Percentiles rank a stretch among this genome's conserved stretches.
These are phyloP conservation scores for Fraxinus floribunda DNA, from an alignment of 305 asterid species.

Conservation along the genomic window DNA sequence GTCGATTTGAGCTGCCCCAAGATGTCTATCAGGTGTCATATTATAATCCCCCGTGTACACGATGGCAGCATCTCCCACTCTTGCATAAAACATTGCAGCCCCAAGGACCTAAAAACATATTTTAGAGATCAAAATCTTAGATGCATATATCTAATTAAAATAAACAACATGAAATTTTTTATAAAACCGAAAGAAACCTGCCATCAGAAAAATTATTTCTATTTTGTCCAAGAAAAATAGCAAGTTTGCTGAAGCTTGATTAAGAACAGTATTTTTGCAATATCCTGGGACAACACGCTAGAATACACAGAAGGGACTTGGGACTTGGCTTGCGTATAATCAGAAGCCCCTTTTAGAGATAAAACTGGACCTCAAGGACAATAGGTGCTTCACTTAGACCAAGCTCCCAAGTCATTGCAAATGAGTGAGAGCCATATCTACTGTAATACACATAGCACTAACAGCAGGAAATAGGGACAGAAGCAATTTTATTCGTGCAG, in stretches of 20 bases:
- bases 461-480: not conserved
- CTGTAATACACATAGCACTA: not conserved
- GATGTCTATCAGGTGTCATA: slow-evolving; percentile 93
- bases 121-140: slow-evolving; percentile 10
- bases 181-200: slow-evolving; percentile 1
- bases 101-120: slow-evolving; percentile 69
- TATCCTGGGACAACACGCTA: not conserved
- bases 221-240: not conserved
- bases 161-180: not conserved
- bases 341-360: not conserved
- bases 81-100: slow-evolving; percentile 97
- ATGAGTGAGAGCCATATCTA: not conserved
- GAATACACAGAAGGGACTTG: not conserved
- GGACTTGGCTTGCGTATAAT: not conserved
- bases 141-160: not conserved
- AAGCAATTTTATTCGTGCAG: not conserved
- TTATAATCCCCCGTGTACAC: slow-evolving; percentile 94
- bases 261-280: slow-evolving; percentile 1
- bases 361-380: not conserved
- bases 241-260: not conserved
- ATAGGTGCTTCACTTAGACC: not conserved
- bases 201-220: not conserved
- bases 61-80: slow-evolving; percentile 80
- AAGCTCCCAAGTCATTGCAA: slow-evolving; percentile 1
- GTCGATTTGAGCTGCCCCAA: slow-evolving; percentile 97